These are phyloP conservation scores for Botrytis tulipae DNA, from an alignment of 2,329 filamentous ascomycete species.

Conservation along the genomic window DNA sequence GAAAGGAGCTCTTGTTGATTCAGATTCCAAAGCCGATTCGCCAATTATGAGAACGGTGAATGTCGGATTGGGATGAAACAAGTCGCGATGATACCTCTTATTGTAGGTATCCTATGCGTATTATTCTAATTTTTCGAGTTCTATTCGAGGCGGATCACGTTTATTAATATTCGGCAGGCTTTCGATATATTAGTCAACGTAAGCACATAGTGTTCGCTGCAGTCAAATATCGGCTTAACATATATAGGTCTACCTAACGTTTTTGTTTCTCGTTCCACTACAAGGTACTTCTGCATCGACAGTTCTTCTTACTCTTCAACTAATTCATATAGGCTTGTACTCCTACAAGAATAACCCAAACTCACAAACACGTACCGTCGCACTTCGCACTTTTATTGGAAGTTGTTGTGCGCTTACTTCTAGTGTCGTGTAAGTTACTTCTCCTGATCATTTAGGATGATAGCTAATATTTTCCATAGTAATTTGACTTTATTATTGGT, in stretches of 20 bases:
- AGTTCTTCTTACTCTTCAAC: neutral
- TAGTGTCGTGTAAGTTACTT: conserved; percentile 51
- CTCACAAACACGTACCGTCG: conserved; percentile 50
- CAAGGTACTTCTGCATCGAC: conserved; percentile 44
- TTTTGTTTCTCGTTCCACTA: conserved; percentile 61
- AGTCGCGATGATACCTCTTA: conserved; percentile 58
- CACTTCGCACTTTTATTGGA: conserved; percentile 59
- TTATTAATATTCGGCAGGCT: neutral
- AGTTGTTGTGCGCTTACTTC: conserved; percentile 55
- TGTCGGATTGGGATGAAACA: conserved; percentile 63
- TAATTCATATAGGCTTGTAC: conserved; percentile 48
- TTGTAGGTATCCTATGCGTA: conserved; percentile 41
- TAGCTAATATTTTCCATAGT: conserved; percentile 37
- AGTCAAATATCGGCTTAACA: neutral
- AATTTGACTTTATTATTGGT: conserved; percentile 59
- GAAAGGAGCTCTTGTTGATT: neutral
- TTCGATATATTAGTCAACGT: conserved; percentile 58
- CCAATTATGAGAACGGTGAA: conserved; percentile 51
- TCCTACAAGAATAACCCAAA: conserved; percentile 50
- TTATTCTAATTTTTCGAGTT: neutral
- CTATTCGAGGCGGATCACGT: neutral
- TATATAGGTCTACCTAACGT: conserved; percentile 53
- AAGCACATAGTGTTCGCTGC: neutral
- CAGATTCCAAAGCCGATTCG: conserved; percentile 45
- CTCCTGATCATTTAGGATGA: neutral